Evolutionary conservation across 1,284 basidiomycete species (phyloP).

Genomic region (Anthracocystis setariae): DNA sequence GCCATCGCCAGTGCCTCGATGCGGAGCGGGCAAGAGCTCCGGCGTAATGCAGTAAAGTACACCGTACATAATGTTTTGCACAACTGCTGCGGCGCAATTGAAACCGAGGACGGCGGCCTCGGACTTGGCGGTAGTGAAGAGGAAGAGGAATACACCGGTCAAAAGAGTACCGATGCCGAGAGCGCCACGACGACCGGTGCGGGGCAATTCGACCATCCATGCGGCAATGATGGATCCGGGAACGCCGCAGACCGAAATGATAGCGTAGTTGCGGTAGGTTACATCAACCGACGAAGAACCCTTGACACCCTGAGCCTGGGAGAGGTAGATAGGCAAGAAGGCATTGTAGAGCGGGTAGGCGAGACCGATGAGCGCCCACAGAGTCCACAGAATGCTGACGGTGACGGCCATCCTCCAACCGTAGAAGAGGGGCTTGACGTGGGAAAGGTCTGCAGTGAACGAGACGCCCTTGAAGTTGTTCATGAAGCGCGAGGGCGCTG

Average conservation of each 20-base stretch:
- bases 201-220: slow-evolving; percentile 63
- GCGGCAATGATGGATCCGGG: slow-evolving; percentile 65
- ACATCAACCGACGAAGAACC: slow-evolving; percentile 21
- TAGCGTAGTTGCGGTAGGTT: slow-evolving; percentile 66
- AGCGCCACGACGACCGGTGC: slow-evolving; percentile 63
- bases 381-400: slow-evolving; percentile 53
- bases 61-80: slow-evolving; percentile 59
- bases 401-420: slow-evolving; percentile 59
- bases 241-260: slow-evolving; percentile 65
- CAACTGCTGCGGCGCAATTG: slow-evolving; percentile 59
- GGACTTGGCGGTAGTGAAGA: slow-evolving; percentile 55
- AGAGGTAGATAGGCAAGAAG: slow-evolving; percentile 64
- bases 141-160: slow-evolving; percentile 66
- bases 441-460: slow-evolving; percentile 54
- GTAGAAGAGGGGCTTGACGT: slow-evolving; percentile 62
- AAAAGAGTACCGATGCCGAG: slow-evolving; percentile 64
- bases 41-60: slow-evolving; percentile 63
- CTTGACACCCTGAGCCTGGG: slow-evolving; percentile 26
- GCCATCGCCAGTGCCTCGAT: slow-evolving; percentile 65
- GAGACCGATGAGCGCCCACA: slow-evolving; percentile 66
- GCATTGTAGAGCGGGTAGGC: slow-evolving; percentile 68
- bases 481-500: slow-evolving; percentile 25
- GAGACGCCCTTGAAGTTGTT: slow-evolving; percentile 20
- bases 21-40: slow-evolving; percentile 63
- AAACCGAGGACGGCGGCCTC: slow-evolving; percentile 55